phyloP scores from a whole-genome alignment of 2,329 filamentous ascomycete genomes.

The Aspergillus nomiae region DNA sequence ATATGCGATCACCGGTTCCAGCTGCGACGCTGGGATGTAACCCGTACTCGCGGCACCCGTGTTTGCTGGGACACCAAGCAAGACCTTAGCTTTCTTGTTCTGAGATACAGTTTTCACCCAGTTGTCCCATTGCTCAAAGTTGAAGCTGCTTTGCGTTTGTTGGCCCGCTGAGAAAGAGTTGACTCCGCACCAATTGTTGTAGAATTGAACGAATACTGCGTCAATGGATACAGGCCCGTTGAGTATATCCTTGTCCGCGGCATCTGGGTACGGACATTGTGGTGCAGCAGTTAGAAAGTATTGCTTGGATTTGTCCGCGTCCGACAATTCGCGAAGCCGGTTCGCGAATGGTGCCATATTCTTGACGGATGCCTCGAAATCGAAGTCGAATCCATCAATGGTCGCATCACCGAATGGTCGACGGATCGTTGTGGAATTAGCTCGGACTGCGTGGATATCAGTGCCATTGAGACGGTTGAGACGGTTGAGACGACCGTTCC shows the following conservation, averaged over 20 bases:
- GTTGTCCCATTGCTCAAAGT: conserved; percentile 65
- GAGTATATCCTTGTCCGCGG: conserved; percentile 60
- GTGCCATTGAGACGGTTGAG: neutral
- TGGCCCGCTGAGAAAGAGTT: conserved; percentile 52
- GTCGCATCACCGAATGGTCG: conserved; percentile 68
- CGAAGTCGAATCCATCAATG: conserved; percentile 76
- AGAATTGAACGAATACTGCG: conserved; percentile 66
- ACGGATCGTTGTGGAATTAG: conserved; percentile 42
- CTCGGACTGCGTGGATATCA: neutral
- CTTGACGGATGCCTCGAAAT: conserved; percentile 64
- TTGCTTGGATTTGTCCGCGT: conserved; percentile 52
- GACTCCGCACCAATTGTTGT: conserved; percentile 69
- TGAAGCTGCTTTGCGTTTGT: conserved; percentile 56
- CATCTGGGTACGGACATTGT: conserved; percentile 68
- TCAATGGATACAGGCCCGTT: conserved; percentile 58
- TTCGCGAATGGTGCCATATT: conserved; percentile 66
- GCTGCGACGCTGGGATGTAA: conserved; percentile 52
- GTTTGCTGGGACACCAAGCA: conserved; percentile 63
- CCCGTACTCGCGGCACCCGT: conserved; percentile 56
- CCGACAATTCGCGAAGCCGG: conserved; percentile 58
- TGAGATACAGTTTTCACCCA: conserved; percentile 62
- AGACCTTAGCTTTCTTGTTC: conserved; percentile 63
- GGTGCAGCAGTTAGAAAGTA: conserved; percentile 67
- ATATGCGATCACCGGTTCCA: conserved; percentile 57
- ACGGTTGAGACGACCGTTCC: neutral